Base-by-base conservation (phyloP, 2,329 filamentous ascomycete genomes). In the Xylariomycetidae sp. region DNA sequence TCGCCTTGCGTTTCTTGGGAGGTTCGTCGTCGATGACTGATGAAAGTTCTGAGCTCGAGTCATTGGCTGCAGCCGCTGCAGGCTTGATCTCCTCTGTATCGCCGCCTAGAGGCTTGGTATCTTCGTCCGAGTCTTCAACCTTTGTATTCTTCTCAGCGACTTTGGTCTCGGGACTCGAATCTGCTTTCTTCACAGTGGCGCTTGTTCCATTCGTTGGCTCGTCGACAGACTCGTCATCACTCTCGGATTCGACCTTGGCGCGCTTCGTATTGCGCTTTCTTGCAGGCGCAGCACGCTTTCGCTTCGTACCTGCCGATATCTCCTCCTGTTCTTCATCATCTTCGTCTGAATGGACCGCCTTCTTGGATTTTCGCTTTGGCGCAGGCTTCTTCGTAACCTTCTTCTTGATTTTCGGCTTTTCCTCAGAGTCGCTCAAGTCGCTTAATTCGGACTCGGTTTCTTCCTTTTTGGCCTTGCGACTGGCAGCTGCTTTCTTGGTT, bases 21-120 rank as follows among this genome's bases (percentile, higher is more conserved):
- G 60, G 76, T 3, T 69, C 69, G 43, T 90, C 85, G 53, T 95
- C 89, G 25, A 92, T 65, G n/a, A 95, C 70, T 4, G 77, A 72
- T 0, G 85, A 90, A 58, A 88, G 65, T 34, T 85, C 82, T 18
- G 54, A 57, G 15, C 42, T 38, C 6, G 53, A 56, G 36, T 57
- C 51, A 15, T 51, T n/a, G n/a, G n/a, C n/a, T n/a, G n/a, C 40
- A 13, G 32, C 43, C 11, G 30, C 39, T 20, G 25, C 25, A 11
- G 40, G 30, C 31, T 55, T 53, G n/a, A 3, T 38, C 16, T 44
- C 44, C 22, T 46, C 25, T 12, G 33, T 25, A n/a, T 25, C 38
- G 6, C 10, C 22, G 5, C 31, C 26, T 38, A 70, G 69, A 13
- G 57, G 18, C 37, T 70, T 71, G 12, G 53, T 35, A 48, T 61